A percentile compares a stretch with the other conserved stretches of the same genome.
phyloP scores from a whole-genome alignment of 2,329 filamentous ascomycete genomes.

The Chrysosporium queenslandicum region DNA sequence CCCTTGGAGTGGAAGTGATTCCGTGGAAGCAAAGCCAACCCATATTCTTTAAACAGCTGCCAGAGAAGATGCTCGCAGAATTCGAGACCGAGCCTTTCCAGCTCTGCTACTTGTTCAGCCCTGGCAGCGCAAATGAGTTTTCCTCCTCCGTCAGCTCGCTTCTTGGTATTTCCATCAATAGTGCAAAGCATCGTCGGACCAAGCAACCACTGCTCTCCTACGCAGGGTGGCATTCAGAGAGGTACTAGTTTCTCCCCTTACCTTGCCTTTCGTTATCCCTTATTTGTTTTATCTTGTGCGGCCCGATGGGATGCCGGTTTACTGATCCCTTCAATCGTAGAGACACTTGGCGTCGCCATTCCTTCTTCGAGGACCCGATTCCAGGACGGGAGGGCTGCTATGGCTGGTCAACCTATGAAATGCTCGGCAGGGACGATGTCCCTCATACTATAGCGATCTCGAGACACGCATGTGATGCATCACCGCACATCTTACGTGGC shows the following conservation, averaged over 20 bases:
- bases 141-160: background rate
- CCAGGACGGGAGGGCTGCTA: background rate
- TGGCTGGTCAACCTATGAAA: background rate
- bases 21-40: background rate
- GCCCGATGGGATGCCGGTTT: too few relatives aligned
- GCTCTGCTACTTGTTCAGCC: background rate
- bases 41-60: background rate
- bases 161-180: background rate
- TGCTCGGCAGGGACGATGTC: background rate
- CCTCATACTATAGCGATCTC: background rate
- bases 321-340: too few relatives aligned
- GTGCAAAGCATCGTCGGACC: background rate
- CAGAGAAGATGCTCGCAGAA: background rate
- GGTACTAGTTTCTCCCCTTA: too few relatives aligned
- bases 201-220: background rate
- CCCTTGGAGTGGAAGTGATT: background rate
- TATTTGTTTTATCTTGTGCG: too few relatives aligned
- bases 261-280: too few relatives aligned
- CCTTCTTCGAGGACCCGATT: background rate
- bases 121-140: background rate
- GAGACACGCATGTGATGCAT: background rate
- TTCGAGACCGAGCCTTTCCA: background rate
- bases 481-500: background rate
- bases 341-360: background rate
- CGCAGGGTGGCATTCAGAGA: background rate